These are phyloP conservation scores for Phenoliferia sp. DNA, from an alignment of 1,284 basidiomycete genomes.

Conservation along the genomic window DNA sequence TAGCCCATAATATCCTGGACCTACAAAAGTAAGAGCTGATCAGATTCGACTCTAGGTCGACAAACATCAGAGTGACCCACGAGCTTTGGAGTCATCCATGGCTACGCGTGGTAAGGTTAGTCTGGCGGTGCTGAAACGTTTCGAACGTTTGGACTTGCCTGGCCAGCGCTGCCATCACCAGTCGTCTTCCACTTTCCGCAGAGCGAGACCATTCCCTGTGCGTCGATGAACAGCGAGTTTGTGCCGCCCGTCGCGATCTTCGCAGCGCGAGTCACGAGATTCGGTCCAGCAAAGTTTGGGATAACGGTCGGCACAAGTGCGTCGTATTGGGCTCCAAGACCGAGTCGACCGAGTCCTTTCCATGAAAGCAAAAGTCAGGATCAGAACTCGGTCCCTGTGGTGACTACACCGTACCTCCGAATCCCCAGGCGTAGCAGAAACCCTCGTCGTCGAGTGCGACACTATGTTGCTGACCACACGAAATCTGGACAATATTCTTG, in stretches of 20 bases:
- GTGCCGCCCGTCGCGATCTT: conserved; percentile 74
- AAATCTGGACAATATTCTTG: conserved; percentile 71
- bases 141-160: conserved; percentile 14
- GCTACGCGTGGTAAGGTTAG: too few species aligned
- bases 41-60: too few species aligned
- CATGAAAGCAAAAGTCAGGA: conserved; percentile 55
- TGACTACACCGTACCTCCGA: conserved; percentile 37
- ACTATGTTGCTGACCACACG: conserved; percentile 80
- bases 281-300: conserved; percentile 64
- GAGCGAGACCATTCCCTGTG: conserved; percentile 56
- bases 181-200: conserved; percentile 69
- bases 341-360: conserved; percentile 46
- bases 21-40: too few species aligned
- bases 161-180: conserved; percentile 64
- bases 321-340: conserved; percentile 73
- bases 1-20: conserved; percentile 71
- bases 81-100: conserved; percentile 72
- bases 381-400: background rate
- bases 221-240: conserved; percentile 76
- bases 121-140: too few species aligned
- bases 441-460: conserved; percentile 74
- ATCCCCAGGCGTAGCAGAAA: conserved; percentile 81
- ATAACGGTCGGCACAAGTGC: conserved; percentile 63
- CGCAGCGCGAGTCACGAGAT: conserved; percentile 58
- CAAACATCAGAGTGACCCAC: too few species aligned